These are phyloP conservation scores for Primulina tabacum DNA, from an alignment of 257 asterid genomes.

Conservation along the genomic window DNA sequence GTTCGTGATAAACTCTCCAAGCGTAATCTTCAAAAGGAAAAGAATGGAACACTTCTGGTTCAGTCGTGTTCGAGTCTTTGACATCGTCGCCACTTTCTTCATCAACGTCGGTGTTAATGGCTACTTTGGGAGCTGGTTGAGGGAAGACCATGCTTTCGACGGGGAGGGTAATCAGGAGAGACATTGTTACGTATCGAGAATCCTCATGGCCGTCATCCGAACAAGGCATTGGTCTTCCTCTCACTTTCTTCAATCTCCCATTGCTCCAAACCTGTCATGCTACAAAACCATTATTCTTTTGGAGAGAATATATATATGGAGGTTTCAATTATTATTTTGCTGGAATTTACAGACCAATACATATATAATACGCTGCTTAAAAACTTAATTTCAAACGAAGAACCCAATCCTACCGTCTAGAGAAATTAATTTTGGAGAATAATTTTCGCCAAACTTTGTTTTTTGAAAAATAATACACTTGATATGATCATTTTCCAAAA, in stretches of 20 bases:
- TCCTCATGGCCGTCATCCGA: neutral
- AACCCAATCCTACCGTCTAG: no score
- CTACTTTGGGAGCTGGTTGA: constrained; percentile 25
- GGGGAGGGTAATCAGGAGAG: constrained; percentile 60
- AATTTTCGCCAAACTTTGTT: no score
- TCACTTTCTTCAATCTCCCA: constrained; percentile 63
- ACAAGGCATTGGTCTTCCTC: constrained; percentile 47
- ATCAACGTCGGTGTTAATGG: neutral
- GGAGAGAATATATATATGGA: no score
- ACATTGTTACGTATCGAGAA: constrained; percentile 35
- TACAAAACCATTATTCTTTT: no score
- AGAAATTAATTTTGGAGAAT: no score
- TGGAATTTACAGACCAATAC: no score
- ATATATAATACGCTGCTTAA: no score
- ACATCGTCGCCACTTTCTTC: neutral
- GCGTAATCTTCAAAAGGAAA: constrained; percentile 71
- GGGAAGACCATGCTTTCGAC: constrained; percentile 46
- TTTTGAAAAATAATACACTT: no score
- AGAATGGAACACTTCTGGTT: constrained; percentile 30
- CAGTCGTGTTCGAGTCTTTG: neutral
- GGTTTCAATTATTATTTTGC: no score
- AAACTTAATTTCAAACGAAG: no score
- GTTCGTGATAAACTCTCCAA: constrained; percentile 68
- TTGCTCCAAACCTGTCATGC: constrained; percentile 77
- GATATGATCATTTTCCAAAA: no score